These are phyloP conservation scores for Macadamia integrifolia DNA, from an alignment of 164 flowering plant genomes.

Conservation along the genomic window DNA sequence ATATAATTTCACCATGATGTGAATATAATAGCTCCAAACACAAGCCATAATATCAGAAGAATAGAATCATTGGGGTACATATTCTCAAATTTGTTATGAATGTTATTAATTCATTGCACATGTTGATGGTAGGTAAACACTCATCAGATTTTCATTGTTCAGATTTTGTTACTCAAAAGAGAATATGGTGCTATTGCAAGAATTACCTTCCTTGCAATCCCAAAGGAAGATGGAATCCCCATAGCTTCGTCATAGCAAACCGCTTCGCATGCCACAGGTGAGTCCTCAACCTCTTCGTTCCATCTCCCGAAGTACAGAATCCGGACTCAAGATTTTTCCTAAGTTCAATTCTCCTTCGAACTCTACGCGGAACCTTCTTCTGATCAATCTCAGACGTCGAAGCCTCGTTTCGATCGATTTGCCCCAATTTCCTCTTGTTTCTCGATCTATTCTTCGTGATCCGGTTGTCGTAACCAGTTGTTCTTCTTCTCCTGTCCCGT, in stretches of 20 bases:
- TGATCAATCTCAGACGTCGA: constrained; percentile 17
- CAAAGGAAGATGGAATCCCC: constrained; percentile 85
- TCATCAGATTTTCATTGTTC: not conserved
- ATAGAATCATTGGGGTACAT: no score
- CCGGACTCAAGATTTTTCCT: constrained; percentile 48
- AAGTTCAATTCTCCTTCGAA: constrained; percentile 50
- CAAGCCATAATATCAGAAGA: no score
- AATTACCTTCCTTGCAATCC: constrained; percentile 78
- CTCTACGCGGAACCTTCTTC: constrained; percentile 41
- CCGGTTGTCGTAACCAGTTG: constrained; percentile 52
- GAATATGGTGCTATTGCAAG: no score
- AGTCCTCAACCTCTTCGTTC: constrained; percentile 79
- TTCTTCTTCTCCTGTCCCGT: constrained; percentile 72
- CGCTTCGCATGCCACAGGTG: constrained; percentile 97
- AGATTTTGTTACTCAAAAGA: no score
- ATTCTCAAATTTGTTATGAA: not conserved
- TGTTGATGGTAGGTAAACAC: not conserved
- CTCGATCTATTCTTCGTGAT: constrained; percentile 21
- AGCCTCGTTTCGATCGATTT: constrained; percentile 5
- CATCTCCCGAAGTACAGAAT: constrained; percentile 61
- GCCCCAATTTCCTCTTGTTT: constrained; percentile 31
- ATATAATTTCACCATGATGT: no score
- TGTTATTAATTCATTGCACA: not conserved
- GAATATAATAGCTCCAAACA: not conserved
- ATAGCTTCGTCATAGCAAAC: constrained; percentile 63